Evolutionary conservation across 2,329 filamentous ascomycete species (phyloP).

Genomic region (Claviceps sorghi): DNA sequence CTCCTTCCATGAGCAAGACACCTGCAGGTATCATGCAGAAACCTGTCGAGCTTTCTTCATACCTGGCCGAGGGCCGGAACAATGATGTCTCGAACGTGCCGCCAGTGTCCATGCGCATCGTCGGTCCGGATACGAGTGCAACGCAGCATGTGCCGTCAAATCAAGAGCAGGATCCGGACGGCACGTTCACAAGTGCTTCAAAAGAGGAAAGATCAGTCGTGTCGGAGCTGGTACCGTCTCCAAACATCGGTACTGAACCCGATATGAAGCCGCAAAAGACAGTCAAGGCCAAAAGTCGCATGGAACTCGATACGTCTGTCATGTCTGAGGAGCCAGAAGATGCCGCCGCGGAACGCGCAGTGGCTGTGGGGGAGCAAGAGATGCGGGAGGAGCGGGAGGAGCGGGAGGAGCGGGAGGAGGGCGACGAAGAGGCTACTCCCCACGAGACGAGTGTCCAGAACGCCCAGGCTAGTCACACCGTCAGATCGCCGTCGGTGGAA

Average conservation of each 20-base stretch:
- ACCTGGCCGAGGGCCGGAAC: slow-evolving; percentile 28
- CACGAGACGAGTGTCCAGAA: neutral
- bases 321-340: slow-evolving; percentile 32
- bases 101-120: slow-evolving; percentile 42
- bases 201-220: slow-evolving; percentile 23
- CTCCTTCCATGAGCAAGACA: slow-evolving; percentile 25
- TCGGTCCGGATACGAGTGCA: slow-evolving; percentile 38
- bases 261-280: slow-evolving; percentile 39
- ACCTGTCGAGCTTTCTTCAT: slow-evolving; percentile 27
- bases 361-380: neutral
- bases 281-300: slow-evolving; percentile 38
- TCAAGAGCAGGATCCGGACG: slow-evolving; percentile 12
- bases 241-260: slow-evolving; percentile 19
- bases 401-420: slow-evolving; percentile 1
- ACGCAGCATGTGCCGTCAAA: slow-evolving; percentile 21
- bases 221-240: slow-evolving; percentile 10
- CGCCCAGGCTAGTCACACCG: neutral
- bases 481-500: neutral
- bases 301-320: slow-evolving; percentile 59
- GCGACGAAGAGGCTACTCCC: neutral
- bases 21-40: slow-evolving; percentile 15
- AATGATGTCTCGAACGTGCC: slow-evolving; percentile 43
- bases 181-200: slow-evolving; percentile 19
- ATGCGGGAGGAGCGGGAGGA: slow-evolving; percentile 4
- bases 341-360: slow-evolving; percentile 15